These are phyloP conservation scores for Talaromyces amestolkiae DNA, from an alignment of 2,329 filamentous ascomycete species.

Conservation along the genomic window DNA sequence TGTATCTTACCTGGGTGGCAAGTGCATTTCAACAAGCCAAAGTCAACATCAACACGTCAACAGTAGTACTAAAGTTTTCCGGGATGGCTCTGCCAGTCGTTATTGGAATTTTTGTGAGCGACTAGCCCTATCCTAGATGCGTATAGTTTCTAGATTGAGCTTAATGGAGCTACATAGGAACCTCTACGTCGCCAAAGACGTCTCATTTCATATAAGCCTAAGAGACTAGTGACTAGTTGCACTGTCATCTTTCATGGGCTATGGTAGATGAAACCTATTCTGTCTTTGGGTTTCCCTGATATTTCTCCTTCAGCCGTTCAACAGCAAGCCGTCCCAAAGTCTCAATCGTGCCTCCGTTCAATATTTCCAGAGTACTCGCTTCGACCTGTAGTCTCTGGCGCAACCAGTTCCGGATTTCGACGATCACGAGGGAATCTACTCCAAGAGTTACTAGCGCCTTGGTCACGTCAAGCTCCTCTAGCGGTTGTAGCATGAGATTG, in stretches of 20 bases:
- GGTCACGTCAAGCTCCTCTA: not conserved
- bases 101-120: too few relatives aligned
- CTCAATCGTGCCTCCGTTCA: not conserved
- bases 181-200: too few relatives aligned
- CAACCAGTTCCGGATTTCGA: constrained; percentile 1
- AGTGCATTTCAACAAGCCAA: not conserved
- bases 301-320: not conserved
- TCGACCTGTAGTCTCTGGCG: not conserved
- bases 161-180: too few relatives aligned
- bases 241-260: not conserved
- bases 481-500: not conserved
- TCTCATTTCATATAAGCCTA: not conserved
- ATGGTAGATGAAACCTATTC: not conserved
- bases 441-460: not conserved
- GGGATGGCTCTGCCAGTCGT: too few relatives aligned
- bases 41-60: too few relatives aligned
- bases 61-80: too few relatives aligned
- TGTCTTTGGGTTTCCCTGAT: not conserved
- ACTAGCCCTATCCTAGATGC: too few relatives aligned
- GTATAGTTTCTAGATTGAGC: too few relatives aligned
- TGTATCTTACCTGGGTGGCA: not conserved
- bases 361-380: not conserved
- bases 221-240: not conserved
- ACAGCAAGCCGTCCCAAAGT: not conserved
- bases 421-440: constrained; percentile 5